A percentile compares a stretch with the other conserved stretches of the same genome.
Evolutionary conservation across 768 basidiomycete genomes (phyloP).

Genomic region (Leucocoprinus leucothites): DNA sequence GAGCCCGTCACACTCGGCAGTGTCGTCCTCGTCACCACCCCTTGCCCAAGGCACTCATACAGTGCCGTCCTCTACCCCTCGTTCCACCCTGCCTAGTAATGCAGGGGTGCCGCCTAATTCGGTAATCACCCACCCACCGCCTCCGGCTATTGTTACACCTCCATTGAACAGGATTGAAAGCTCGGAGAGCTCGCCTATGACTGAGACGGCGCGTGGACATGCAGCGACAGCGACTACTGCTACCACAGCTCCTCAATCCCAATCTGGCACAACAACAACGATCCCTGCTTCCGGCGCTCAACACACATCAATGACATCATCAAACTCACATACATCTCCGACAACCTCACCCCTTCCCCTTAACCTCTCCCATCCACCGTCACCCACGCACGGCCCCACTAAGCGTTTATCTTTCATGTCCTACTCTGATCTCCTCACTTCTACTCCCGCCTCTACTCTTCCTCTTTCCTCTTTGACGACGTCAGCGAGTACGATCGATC

Average conservation of each 20-base stretch:
- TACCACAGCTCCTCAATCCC: too few species aligned
- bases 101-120: neutral
- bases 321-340: conserved; percentile 16
- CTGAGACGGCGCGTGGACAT: conserved; percentile 8
- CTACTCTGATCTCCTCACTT: conserved; percentile 80
- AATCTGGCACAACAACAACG: neutral
- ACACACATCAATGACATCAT: neutral
- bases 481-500: conserved; percentile 49
- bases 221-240: neutral
- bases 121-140: conserved; percentile 12
- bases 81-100: neutral
- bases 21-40: neutral
- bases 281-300: neutral
- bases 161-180: conserved; percentile 34
- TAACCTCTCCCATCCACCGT: conserved; percentile 30
- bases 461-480: conserved; percentile 74
- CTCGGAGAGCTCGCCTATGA: conserved; percentile 13
- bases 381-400: conserved; percentile 42
- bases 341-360: conserved; percentile 20
- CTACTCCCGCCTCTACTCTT: conserved; percentile 68
- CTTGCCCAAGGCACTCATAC: conserved; percentile 3
- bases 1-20: conserved; percentile 11
- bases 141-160: conserved; percentile 40
- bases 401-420: conserved; percentile 89
- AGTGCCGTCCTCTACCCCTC: neutral